Base-by-base conservation (phyloP, 441 rosid species). In the Erodium trifolium region DNA sequence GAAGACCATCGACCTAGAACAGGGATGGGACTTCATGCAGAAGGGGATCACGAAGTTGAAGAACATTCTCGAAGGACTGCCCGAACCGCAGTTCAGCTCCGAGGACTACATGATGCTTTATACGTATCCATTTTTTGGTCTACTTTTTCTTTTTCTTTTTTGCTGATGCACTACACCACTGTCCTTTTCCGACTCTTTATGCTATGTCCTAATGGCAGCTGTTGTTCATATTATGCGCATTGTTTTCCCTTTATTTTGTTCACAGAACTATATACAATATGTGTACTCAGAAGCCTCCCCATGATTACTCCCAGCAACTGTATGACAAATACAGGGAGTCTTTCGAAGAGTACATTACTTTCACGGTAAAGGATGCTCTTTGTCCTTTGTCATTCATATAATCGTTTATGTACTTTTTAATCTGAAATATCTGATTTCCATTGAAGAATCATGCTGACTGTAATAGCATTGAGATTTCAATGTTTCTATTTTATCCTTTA, bases 221-320 rank as follows among this genome's bases (percentile, higher is more conserved):
- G 10, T 31, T 31, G 34, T 31, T 31, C 34, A 3, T 41, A 0
- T 41, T 41, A 8, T 41, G 34, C 4, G 34, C 34, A 31, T 31
- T 31, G 34, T 31, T 31, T 31, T 31, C 34, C 34, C 34, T 31
- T 31, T 31, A 31, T 31, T 31, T 41, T 31, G 34, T 31, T 31
- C 34, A 31, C 88, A 94, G 98, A 55, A 92, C 88, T 1, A 86
- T 92, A 65, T 94, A 92, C 77, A 84, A 94, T 71, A 86, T 94
- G 99, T 94, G 99, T 49, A 88, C 94, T 0, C 98, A 92, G 78
- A 90, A 90, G 82, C 87, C 92, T 0, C 97, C 97, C 19, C 78
- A 88, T 71, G 94, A 94, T 74, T 88, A 87, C 57, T 87, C 99
- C 3, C 97, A 90, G 73, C 97, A 92, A 80, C 87, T 94, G 13